Conservation (phyloP, 805 yeast genomes). For the Wickerhamomyces queroliae region DNA sequence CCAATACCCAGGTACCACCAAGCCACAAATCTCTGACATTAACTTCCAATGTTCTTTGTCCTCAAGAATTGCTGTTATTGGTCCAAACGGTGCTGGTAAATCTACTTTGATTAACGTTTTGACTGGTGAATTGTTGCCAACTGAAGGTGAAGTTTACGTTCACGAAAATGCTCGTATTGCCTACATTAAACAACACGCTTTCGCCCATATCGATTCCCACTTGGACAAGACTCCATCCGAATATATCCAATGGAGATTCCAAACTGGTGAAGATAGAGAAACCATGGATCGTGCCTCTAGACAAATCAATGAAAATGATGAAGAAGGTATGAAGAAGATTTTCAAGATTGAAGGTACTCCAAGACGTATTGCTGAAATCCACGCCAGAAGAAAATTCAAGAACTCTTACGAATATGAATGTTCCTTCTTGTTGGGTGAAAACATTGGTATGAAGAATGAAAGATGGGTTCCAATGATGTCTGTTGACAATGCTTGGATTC, state of each 20-base stretch:
- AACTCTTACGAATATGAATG: constrained; percentile 99
- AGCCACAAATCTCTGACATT: constrained; percentile 89
- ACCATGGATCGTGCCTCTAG: constrained; percentile 99
- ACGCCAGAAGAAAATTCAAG: constrained; percentile 99
- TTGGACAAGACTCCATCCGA: constrained; percentile 99
- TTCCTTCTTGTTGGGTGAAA: constrained; percentile 96
- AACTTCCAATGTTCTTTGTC: constrained; percentile 99
- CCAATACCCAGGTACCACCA: constrained; percentile 99
- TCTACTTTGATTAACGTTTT: constrained; percentile 97
- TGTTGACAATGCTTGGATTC: constrained; percentile 99
- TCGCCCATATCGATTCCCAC: constrained; percentile 98
- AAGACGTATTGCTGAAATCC: constrained; percentile 93
- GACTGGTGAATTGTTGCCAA: constrained; percentile 99
- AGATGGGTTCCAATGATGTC: constrained; percentile 99
- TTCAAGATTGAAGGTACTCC: constrained; percentile 98
- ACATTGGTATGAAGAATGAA: constrained; percentile 97
- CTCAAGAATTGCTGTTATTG: constrained; percentile 99
- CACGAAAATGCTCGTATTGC: constrained; percentile 99
- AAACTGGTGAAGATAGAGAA: constrained; percentile 99
- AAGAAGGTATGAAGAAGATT: constrained; percentile 98
- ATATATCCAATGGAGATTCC: constrained; percentile 99
- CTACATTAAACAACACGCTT: constrained; percentile 99
- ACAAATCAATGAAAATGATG: constrained; percentile 95
- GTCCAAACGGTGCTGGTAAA: constrained; percentile 99
- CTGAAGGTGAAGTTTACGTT: constrained; percentile 97